Evolutionary conservation across 192 early-diverging fungal species (phyloP).

Genomic region (Neocallimastix lanati): DNA sequence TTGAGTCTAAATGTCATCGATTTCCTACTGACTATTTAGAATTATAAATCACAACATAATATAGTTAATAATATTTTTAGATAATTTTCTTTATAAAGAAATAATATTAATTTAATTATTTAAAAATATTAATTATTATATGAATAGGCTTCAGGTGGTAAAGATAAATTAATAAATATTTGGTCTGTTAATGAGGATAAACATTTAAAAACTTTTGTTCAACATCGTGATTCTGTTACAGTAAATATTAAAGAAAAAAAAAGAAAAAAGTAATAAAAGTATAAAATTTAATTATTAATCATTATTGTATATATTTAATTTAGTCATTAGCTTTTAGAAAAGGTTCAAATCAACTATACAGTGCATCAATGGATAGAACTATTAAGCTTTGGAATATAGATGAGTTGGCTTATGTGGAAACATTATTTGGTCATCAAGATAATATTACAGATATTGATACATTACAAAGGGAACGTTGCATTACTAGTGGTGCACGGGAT

Average conservation of each 20-base stretch:
- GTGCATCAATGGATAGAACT: slow-evolving; percentile 73
- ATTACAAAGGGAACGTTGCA: slow-evolving; percentile 70
- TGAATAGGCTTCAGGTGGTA: slow-evolving; percentile 60
- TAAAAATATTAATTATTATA: no score
- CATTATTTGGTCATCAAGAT: slow-evolving; percentile 96
- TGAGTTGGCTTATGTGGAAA: slow-evolving; percentile 81
- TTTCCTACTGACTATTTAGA: background rate
- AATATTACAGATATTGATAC: slow-evolving; percentile 59
- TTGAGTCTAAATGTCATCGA: background rate
- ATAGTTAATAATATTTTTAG: background rate
- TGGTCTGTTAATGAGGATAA: slow-evolving; percentile 70
- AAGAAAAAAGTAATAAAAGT: background rate
- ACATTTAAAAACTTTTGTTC: slow-evolving; percentile 54
- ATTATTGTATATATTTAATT: no score
- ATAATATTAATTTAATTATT: no score
- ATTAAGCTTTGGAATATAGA: slow-evolving; percentile 95
- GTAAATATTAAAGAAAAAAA: slow-evolving; percentile 12
- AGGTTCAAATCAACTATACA: slow-evolving; percentile 65
- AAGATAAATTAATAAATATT: slow-evolving; percentile 75
- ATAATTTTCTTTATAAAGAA: no score
- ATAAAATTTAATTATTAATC: no score
- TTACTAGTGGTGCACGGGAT: slow-evolving; percentile 79
- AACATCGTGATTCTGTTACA: slow-evolving; percentile 82
- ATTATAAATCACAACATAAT: background rate
- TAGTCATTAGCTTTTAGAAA: slow-evolving; percentile 68